Conservation (phyloP, 1,284 basidiomycete genomes). For the Fomitopsis schrenkii region DNA sequence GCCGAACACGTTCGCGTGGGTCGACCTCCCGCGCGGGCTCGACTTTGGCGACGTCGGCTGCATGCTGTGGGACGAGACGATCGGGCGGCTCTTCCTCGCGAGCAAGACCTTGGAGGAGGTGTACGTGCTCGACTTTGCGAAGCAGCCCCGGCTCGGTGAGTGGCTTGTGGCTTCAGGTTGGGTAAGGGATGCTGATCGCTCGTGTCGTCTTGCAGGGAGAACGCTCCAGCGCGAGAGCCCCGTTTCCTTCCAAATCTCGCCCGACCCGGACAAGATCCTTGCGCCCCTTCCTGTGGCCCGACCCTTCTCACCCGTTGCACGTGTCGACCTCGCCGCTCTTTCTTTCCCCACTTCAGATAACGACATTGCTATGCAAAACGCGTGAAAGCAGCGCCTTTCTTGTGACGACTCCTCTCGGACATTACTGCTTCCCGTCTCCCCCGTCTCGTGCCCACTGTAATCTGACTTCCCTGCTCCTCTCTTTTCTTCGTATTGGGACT, state of each 20-base stretch:
- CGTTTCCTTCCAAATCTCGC: not conserved
- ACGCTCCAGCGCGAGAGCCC: not conserved
- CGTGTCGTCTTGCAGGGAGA: not conserved
- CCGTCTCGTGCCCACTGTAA: not conserved
- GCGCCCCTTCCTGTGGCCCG: not conserved
- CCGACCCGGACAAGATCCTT: not conserved
- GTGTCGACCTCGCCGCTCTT: not conserved
- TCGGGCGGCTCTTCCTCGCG: slow-evolving; percentile 36
- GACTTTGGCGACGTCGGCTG: slow-evolving; percentile 9
- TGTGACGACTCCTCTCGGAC: not conserved
- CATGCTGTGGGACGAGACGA: slow-evolving; percentile 41
- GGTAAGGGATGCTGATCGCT: not conserved
- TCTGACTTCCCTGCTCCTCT: not conserved
- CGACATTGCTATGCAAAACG: not conserved
- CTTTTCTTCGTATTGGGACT: not conserved
- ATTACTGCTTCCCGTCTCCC: not conserved
- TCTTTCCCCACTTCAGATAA: not conserved
- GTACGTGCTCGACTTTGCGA: slow-evolving; percentile 36
- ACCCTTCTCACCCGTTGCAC: not conserved
- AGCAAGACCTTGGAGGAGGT: slow-evolving; percentile 22
- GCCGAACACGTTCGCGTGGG: slow-evolving; percentile 4
- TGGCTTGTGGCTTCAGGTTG: not conserved
- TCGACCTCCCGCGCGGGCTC: not conserved
- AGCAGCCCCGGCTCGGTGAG: slow-evolving; percentile 32
- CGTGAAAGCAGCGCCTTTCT: not conserved